phyloP scores from a whole-genome alignment of 2,329 filamentous ascomycete genomes.

The Exophiala bonariae region DNA sequence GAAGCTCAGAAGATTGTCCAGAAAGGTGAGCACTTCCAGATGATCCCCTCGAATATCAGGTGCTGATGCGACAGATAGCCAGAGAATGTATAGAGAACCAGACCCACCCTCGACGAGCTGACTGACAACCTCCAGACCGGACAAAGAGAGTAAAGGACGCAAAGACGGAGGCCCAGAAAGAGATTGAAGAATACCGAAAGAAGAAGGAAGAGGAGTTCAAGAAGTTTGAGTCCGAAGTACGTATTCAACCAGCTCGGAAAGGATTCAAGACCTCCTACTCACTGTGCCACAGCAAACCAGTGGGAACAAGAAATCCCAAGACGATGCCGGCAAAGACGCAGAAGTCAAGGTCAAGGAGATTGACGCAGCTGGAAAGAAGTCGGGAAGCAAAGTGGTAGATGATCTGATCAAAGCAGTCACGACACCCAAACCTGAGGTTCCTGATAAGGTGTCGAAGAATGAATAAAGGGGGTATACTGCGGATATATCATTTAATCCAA shows the following conservation, averaged over 20 bases:
- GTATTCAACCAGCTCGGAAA: background rate
- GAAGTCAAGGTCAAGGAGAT: conserved; percentile 82
- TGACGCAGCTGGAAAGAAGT: conserved; percentile 74
- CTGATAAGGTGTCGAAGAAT: conserved; percentile 38
- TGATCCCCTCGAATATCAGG: background rate
- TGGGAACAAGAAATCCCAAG: conserved; percentile 81
- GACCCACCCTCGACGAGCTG: background rate
- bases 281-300: conserved; percentile 70
- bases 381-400: conserved; percentile 75
- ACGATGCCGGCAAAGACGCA: conserved; percentile 76
- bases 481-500: background rate
- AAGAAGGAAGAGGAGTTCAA: conserved; percentile 94
- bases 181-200: conserved; percentile 89
- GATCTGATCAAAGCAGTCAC: conserved; percentile 84
- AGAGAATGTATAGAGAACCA: conserved; percentile 71
- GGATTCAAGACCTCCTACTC: conserved; percentile 1
- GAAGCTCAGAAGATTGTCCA: conserved; percentile 99
- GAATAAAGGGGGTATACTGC: conserved; percentile 10
- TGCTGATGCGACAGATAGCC: conserved; percentile 54
- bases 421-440: conserved; percentile 73
- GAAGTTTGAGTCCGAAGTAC: conserved; percentile 81
- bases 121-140: conserved; percentile 60
- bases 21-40: conserved; percentile 63
- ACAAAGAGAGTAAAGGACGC: conserved; percentile 98
- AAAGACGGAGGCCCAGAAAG: conserved; percentile 93